Conservation (phyloP, 2,329 filamentous ascomycete genomes). For the Blumeriella jaapii region DNA sequence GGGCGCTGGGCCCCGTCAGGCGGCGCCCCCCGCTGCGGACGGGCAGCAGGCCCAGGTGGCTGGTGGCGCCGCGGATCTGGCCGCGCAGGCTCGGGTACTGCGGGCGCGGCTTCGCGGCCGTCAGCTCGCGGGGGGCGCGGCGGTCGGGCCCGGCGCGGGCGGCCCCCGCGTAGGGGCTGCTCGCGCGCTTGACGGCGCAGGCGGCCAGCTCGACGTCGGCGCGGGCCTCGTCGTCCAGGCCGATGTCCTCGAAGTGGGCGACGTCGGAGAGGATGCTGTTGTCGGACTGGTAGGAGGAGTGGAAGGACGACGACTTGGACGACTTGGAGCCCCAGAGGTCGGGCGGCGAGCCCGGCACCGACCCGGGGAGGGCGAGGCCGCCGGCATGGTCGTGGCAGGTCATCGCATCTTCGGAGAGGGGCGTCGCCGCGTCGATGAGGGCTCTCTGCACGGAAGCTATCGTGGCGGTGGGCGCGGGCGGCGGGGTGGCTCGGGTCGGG, state of each 20-base stretch:
- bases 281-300: conserved; percentile 63
- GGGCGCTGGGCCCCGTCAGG: conserved; percentile 18
- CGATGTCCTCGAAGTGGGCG: conserved; percentile 87
- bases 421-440: conserved; percentile 13
- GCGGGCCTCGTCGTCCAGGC: conserved; percentile 57
- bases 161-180: conserved; percentile 22
- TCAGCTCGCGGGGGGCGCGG: conserved; percentile 24
- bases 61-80: conserved; percentile 20
- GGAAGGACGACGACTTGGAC: conserved; percentile 81
- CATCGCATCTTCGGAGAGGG: conserved; percentile 24
- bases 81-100: conserved; percentile 19
- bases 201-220: conserved; percentile 22
- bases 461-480: conserved; percentile 19
- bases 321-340: conserved; percentile 78
- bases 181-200: conserved; percentile 20
- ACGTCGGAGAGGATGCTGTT: conserved; percentile 59
- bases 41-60: conserved; percentile 24
- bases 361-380: conserved; percentile 10
- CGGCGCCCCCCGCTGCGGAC: conserved; percentile 16
- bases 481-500: neutral
- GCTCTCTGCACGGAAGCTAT: conserved; percentile 25
- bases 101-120: conserved; percentile 14
- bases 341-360: conserved; percentile 54
- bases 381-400: conserved; percentile 19
- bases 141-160: conserved; percentile 20